Evolutionary conservation across 2,329 filamentous ascomycete species (phyloP), one percentile per base, ranked within the genome.

Genomic region (Colletotrichum viniferum): DNA sequence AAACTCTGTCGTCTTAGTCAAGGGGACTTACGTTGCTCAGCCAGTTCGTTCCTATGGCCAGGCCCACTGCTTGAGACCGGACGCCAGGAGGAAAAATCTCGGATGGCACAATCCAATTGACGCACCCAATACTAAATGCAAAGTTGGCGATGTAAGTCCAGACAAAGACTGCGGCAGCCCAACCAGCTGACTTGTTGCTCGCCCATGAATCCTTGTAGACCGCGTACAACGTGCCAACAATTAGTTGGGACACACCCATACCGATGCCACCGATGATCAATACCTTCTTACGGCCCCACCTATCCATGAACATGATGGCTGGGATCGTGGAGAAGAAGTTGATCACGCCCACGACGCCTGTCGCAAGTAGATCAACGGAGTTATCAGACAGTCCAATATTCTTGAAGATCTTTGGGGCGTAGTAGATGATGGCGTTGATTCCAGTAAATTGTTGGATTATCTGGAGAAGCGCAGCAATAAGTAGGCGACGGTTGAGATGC

Each of bases 141-240:
- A 84, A 84, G 74, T 84, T 83, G 65, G 84, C 78, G 76, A 82
- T 90, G 79, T 91, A 92, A 71, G 92, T 85, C 77, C 90, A 88
- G n/a, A 92, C 84, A 77, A 92, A 89, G 0, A 89, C 88, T 1
- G 92, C 88, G 2, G 89, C 90, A 6, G 86, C 90, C 90, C 90
- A 92, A 4, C 90, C 91, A 1, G 89, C 90, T 1, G 84, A 85
- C 30, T 82, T 81, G 78, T 92, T 86, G 1, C 82, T 79, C 3
- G 81, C 80, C 82, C 89, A 90, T 7, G 84, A 79, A 74, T 87
- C 77, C 56, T 88, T 84, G 79, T 87, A 89, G 4, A 84, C 84
- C 8, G 86, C 90, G 38, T 88, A 84, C 66, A 91, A 89, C 43
- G 84, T 87, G 7, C 88, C 90, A 32, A 92, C 87, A 75, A 92